A percentile compares a stretch with the other conserved stretches of the same genome.
phyloP scores from a whole-genome alignment of 495 filamentous ascomycete species.

The Hypomontagnella submonticulosa region DNA sequence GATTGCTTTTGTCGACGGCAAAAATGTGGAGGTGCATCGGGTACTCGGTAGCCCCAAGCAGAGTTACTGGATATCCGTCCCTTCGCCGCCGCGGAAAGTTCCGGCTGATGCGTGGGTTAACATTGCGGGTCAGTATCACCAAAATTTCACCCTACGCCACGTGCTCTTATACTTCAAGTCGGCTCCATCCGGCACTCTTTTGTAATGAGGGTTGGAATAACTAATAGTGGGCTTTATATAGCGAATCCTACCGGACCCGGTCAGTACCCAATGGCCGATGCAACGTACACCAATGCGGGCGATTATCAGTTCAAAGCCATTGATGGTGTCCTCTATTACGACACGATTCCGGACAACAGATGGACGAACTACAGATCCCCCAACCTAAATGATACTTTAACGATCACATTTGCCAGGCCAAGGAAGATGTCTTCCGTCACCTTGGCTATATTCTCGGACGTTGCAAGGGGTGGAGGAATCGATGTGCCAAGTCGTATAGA shows the following conservation, averaged over 20 bases:
- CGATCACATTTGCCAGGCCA: constrained; percentile 53
- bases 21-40: constrained; percentile 31
- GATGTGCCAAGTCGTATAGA: constrained; percentile 53
- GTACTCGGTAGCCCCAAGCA: constrained; percentile 24
- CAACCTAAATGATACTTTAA: constrained; percentile 51
- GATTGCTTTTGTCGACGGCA: constrained; percentile 53
- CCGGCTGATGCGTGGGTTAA: constrained; percentile 47
- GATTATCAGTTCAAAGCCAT: constrained; percentile 56
- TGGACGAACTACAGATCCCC: constrained; percentile 58
- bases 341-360: constrained; percentile 55
- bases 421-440: constrained; percentile 53
- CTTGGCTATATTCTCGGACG: constrained; percentile 54
- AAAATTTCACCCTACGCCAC: not conserved
- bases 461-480: constrained; percentile 50
- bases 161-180: not conserved
- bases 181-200: not conserved
- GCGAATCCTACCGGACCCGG: constrained; percentile 55
- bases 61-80: constrained; percentile 33
- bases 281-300: constrained; percentile 48
- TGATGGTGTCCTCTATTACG: constrained; percentile 59
- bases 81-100: constrained; percentile 31
- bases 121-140: constrained; percentile 46
- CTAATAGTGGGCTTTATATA: constrained; percentile 12
- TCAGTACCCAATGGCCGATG: constrained; percentile 50
- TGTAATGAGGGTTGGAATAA: too few species aligned